These are phyloP conservation scores for Pseudogymnoascus sp. DNA, from an alignment of 2,329 filamentous ascomycete species.

Conservation along the genomic window DNA sequence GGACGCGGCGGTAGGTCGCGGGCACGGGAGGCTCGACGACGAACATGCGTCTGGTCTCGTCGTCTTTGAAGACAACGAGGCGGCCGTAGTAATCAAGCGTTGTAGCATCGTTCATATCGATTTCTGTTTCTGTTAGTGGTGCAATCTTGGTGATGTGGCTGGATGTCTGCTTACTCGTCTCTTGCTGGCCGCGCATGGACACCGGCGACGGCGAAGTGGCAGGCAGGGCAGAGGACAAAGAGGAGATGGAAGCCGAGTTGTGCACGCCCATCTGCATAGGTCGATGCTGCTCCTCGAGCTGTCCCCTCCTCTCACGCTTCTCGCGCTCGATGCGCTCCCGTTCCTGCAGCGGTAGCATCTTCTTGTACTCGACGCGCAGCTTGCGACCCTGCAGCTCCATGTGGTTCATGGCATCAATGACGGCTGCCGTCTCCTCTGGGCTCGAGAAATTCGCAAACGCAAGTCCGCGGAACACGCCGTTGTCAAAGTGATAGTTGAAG, in stretches of 20 bases:
- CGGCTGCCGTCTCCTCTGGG: slow-evolving; percentile 82
- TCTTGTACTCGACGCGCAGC: slow-evolving; percentile 96
- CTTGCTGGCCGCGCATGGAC: slow-evolving; percentile 23
- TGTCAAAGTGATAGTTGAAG: slow-evolving; percentile 99
- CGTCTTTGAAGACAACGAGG: slow-evolving; percentile 80
- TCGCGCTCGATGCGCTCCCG: slow-evolving; percentile 93
- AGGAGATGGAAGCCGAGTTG: slow-evolving; percentile 75
- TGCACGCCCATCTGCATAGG: slow-evolving; percentile 59
- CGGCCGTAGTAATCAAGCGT: slow-evolving; percentile 87
- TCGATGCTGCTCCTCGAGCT: slow-evolving; percentile 94
- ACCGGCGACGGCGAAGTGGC: slow-evolving; percentile 28
- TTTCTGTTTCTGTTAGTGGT: slow-evolving; percentile 49
- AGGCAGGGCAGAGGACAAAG: slow-evolving; percentile 57
- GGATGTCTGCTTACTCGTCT: slow-evolving; percentile 14
- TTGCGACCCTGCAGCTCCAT: slow-evolving; percentile 93
- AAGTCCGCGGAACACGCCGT: slow-evolving; percentile 89
- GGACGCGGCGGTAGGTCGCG: slow-evolving; percentile 77
- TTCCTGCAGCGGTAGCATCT: slow-evolving; percentile 94
- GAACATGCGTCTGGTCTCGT: slow-evolving; percentile 67
- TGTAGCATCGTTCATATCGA: slow-evolving; percentile 86
- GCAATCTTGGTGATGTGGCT: slow-evolving; percentile 30
- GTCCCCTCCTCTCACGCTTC: slow-evolving; percentile 90
- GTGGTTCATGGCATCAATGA: slow-evolving; percentile 92
- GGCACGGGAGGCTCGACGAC: slow-evolving; percentile 76
- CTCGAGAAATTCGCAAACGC: slow-evolving; percentile 98